phyloP scores from a whole-genome alignment of 73 alveolate species.

The Tetrahymena malaccensis region DNA sequence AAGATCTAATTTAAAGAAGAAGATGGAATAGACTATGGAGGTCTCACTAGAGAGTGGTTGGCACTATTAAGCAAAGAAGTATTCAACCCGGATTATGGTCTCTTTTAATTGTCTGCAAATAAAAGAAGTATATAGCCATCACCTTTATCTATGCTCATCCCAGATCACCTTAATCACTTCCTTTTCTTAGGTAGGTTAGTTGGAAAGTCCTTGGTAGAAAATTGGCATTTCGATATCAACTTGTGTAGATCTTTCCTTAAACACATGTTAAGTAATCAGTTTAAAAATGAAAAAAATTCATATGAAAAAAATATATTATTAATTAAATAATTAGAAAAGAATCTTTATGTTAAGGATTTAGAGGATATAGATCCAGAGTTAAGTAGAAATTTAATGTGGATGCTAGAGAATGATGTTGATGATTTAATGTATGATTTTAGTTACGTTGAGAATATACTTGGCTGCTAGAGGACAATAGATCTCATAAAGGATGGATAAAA shows the following conservation, averaged over 20 bases:
- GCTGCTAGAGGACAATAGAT: conserved; percentile 62
- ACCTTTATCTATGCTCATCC: conserved; percentile 57
- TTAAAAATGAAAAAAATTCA: background rate
- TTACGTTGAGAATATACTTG: conserved; percentile 62
- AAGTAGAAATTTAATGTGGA: conserved; percentile 64
- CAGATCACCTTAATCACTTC: conserved; percentile 90
- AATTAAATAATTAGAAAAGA: background rate
- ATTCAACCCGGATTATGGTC: conserved; percentile 96
- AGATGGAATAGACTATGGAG: conserved; percentile 99
- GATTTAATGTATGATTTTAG: conserved; percentile 13
- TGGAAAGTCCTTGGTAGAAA: conserved; percentile 92
- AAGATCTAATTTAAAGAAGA: conserved; percentile 75
- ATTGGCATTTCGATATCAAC: conserved; percentile 85
- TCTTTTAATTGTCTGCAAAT: conserved; percentile 29
- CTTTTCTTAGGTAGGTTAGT: conserved; percentile 97
- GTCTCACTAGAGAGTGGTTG: conserved; percentile 98
- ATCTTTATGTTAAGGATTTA: conserved; percentile 46
- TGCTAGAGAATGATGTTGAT: conserved; percentile 63
- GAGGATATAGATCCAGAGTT: conserved; percentile 80
- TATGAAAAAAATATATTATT: conserved; percentile 3
- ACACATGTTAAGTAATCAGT: conserved; percentile 90
- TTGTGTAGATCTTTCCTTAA: conserved; percentile 94
- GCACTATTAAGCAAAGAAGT: conserved; percentile 90
- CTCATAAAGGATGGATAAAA: conserved; percentile 70
- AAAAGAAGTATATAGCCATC: conserved; percentile 23